Base-by-base conservation (phyloP, 116 monocot genomes). In the Dioscorea cayenensis region DNA sequence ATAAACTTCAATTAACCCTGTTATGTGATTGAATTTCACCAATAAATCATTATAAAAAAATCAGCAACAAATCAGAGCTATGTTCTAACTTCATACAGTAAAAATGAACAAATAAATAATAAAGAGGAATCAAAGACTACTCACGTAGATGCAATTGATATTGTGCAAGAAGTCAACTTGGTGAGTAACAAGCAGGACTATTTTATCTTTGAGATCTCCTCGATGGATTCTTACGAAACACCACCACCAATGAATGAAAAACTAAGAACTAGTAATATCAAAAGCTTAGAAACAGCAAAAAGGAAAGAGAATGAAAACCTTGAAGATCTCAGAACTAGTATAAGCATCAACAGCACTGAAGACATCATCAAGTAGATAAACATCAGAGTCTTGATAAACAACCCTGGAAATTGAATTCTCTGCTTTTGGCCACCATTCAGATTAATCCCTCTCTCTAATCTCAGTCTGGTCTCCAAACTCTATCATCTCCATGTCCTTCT, bases 141-240 rank as follows among this genome's bases (percentile, higher is more conserved):
- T 68, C 77, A 95, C 97, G 71, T 89, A 66, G 48, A 99, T 99
- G 50, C 77, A 76, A 70, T 99, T 89, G 18, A 80, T 94, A 71
- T 94, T 91, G 71, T 90, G 94, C 75, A 99, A 77, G 79, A 99
- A 94, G 80, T 99, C 91, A 36, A 99, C 92, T 81, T 99, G 99
- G 73, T 99, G 99, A 12, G 99, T 99, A 19, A 99, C 94, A 52
- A 99, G 92, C 21, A 99, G 66, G 37, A 99, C 63, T 18, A 92
- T 99, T 83, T 99, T 99, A 27, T 60, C 77, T n/a, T 66, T 99
- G 28, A 99, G 89, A 25, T 81, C 84, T 19, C 94, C 99, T 49
- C 89, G 10, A 99, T 67, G 59, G 94, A 99, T 76, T 99, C 99
- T 91, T 99, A 64, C 63, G 68, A 71, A 36, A 1, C 32, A 25